These are phyloP conservation scores for Picocystis salinarum DNA, from an alignment of 139 green algal genomes.

Conservation along the genomic window DNA sequence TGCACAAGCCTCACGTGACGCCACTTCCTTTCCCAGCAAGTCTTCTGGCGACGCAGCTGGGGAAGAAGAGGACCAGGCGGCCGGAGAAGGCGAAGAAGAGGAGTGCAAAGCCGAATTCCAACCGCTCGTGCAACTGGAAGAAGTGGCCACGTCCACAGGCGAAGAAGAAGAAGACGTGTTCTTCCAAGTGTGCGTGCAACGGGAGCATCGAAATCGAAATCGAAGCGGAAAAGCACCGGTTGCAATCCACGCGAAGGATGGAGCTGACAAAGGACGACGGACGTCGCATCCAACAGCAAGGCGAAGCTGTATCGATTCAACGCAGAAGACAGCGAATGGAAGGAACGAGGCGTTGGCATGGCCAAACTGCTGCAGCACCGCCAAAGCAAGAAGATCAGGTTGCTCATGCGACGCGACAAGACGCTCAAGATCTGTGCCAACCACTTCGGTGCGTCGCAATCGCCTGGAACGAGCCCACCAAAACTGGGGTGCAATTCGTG, in stretches of 20 bases:
- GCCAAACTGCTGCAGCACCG: slow-evolving; percentile 86
- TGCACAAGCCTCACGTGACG: too few species aligned
- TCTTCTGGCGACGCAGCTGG: too few species aligned
- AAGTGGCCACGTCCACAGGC: slow-evolving; percentile 76
- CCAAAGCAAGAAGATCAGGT: slow-evolving; percentile 63
- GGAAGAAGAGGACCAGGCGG: too few species aligned
- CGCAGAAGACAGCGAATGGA: slow-evolving; percentile 77
- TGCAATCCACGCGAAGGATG: too few species aligned
- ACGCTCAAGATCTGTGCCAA: slow-evolving; percentile 97
- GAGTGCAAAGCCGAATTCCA: slow-evolving; percentile 75
- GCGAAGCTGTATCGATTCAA: slow-evolving; percentile 67
- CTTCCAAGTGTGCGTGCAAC: slow-evolving; percentile 59
- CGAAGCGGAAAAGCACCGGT: not conserved
- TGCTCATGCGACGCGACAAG: slow-evolving; percentile 94
- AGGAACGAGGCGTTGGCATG: slow-evolving; percentile 83
- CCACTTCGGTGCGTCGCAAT: slow-evolving; percentile 46
- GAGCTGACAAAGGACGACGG: too few species aligned
- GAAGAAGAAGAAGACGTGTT: slow-evolving; percentile 82
- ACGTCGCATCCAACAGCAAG: slow-evolving; percentile 47
- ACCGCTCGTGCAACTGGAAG: slow-evolving; percentile 74
- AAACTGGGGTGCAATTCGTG: not conserved
- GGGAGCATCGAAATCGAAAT: not conserved
- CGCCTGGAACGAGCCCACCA: not conserved
- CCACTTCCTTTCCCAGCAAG: too few species aligned
- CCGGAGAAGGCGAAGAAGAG: too few species aligned